Base-by-base conservation (phyloP, 2,329 filamentous ascomycete genomes). In the Elsinoe perseae region DNA sequence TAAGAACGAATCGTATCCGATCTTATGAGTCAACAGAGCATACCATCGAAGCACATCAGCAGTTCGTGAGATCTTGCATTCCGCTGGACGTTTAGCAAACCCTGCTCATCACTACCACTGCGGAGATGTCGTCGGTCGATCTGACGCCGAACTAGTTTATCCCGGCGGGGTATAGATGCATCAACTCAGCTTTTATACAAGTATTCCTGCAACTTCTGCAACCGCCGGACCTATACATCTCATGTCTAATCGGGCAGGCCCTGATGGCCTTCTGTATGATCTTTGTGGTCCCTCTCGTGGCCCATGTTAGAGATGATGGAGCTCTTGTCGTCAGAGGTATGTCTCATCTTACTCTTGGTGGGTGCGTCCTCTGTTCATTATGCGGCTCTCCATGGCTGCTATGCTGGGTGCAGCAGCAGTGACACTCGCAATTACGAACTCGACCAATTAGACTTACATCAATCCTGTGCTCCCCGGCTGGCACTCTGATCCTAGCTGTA, bases 381-480 rank as follows among this genome's bases (percentile, higher is more conserved):
- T 44, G 40, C 20, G 2, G 40, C 40, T 27, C 18, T 23, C 18
- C 18, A 23, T 2, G 10, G 18, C 16, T 43, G 40, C 40, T 23
- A 3, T 25, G 20, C 23, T 44, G 10, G 10, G 38, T 44, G 21
- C 4, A 5, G 18, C 18, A 18, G 20, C 20, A 23, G 40, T 25
- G 25, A 21, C 40, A 23, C 20, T 25, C 12, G 40, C 40, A 25
- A 12, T 21, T 14, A n/a, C 23, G 23, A 30, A 50, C 21, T 38
- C 50, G 4, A 18, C 36, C 18, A 60, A 46, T 44, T 58, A 50
- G 7, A 64, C 63, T 12, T 65, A 65, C 38, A 68, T 67, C 57
- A 77, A 77, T 60, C 75, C 75, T 1, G 72, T 77, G 23, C 60
- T 78, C 2, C 71, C 75, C 3, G 75, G 75, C 10, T 77, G 72